Percentiles rank a stretch among this genome's conserved stretches.
These are phyloP conservation scores for Solanum virginianum DNA, from an alignment of 257 asterid genomes.

Conservation along the genomic window DNA sequence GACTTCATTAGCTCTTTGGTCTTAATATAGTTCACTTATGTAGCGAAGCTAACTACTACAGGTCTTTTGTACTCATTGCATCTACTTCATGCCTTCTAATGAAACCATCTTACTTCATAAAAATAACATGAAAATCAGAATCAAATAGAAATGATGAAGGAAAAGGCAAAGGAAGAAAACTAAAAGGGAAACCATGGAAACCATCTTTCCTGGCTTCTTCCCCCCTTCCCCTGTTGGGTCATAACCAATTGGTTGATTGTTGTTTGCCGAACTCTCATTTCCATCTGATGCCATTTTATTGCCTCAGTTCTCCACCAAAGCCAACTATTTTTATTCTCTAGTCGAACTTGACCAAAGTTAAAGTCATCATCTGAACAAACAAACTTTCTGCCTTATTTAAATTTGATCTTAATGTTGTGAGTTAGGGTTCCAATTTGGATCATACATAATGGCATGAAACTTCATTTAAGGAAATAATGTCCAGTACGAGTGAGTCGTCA, in stretches of 20 bases:
- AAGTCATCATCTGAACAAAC: not conserved
- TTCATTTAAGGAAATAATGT: not conserved
- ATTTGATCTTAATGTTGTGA: not conserved
- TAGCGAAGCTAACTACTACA: not conserved
- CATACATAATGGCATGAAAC: not conserved
- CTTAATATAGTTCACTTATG: not conserved
- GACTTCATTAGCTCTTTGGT: not conserved
- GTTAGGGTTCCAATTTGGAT: not conserved
- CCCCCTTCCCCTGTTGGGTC: not conserved
- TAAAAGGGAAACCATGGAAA: not conserved
- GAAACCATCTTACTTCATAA: not conserved
- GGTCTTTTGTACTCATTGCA: not conserved
- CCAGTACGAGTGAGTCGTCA: not conserved
- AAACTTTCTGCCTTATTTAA: not conserved
- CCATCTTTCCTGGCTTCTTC: not conserved
- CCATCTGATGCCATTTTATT: not conserved
- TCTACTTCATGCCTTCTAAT: not conserved
- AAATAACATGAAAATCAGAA: not conserved
- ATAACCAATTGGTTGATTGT: not conserved
- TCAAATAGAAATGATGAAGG: not conserved
- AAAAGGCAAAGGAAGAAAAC: not conserved
- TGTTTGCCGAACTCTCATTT: not conserved
- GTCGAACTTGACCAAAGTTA: not conserved
- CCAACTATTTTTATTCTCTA: not conserved
- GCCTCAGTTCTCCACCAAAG: not conserved